Evolutionary conservation across 192 early-diverging fungal species (phyloP).

Genomic region (Coemansia umbellata): DNA sequence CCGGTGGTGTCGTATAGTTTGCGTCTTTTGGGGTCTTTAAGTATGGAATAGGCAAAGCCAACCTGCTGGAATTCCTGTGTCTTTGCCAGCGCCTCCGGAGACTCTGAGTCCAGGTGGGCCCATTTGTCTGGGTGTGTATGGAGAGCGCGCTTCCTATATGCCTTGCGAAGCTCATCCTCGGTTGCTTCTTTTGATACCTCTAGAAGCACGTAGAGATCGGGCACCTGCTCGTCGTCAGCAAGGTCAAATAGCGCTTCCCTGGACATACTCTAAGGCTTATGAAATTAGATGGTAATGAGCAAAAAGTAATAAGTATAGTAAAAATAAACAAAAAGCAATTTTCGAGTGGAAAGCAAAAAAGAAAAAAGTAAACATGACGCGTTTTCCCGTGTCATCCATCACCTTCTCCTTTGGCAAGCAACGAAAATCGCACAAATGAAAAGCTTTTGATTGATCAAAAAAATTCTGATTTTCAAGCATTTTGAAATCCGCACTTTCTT

Average conservation of each 20-base stretch:
- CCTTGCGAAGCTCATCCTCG: slow-evolving; percentile 83
- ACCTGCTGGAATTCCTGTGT: slow-evolving; percentile 73
- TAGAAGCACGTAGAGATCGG: slow-evolving; percentile 84
- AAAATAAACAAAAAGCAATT: too few species aligned
- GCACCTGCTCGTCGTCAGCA: slow-evolving; percentile 16
- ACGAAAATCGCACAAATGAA: too few species aligned
- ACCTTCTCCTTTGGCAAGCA: too few species aligned
- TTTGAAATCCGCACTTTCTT: too few species aligned
- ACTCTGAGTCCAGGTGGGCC: slow-evolving; percentile 39
- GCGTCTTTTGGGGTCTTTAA: slow-evolving; percentile 64
- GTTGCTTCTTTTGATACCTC: slow-evolving; percentile 67
- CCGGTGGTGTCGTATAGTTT: slow-evolving; percentile 76
- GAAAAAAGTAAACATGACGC: slow-evolving; percentile 4
- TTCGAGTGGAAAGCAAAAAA: neutral
- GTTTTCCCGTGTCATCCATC: too few species aligned
- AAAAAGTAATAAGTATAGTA: neutral
- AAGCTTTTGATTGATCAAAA: too few species aligned
- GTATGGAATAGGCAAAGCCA: slow-evolving; percentile 68
- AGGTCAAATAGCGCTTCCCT: slow-evolving; percentile 26
- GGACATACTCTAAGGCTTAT: slow-evolving; percentile 5
- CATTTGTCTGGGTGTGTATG: slow-evolving; percentile 93
- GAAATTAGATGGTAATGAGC: neutral
- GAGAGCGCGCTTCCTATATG: slow-evolving; percentile 80
- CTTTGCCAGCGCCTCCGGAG: slow-evolving; percentile 19
- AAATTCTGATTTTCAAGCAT: too few species aligned